These are phyloP conservation scores for Trifolium pratense DNA, from an alignment of 306 rosid species.

Conservation along the genomic window DNA sequence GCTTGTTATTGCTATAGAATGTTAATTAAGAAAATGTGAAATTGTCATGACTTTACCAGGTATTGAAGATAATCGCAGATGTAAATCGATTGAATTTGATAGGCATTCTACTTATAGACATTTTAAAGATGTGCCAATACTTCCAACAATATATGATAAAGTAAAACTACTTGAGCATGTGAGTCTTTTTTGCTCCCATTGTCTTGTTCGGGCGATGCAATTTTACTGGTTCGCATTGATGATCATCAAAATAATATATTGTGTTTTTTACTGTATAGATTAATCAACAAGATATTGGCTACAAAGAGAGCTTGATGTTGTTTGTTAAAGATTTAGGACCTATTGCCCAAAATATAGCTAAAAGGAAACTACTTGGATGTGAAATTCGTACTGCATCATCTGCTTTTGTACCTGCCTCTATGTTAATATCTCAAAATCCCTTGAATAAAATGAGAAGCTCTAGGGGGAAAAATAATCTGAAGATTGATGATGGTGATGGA, in stretches of 20 bases:
- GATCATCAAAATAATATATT: neutral
- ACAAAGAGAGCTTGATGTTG: constrained; percentile 64
- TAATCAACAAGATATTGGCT: constrained; percentile 50
- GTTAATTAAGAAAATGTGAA: neutral
- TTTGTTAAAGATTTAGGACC: constrained; percentile 65
- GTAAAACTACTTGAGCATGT: constrained; percentile 51
- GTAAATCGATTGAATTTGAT: constrained; percentile 42
- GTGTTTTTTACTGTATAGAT: constrained; percentile 42
- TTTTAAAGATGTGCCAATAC: constrained; percentile 41
- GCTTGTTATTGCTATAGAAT: neutral
- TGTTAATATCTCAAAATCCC: constrained; percentile 34
- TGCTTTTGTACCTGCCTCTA: constrained; percentile 2
- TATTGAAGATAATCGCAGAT: constrained; percentile 34
- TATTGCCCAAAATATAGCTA: constrained; percentile 52
- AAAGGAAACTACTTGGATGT: constrained; percentile 52
- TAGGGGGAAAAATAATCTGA: neutral
- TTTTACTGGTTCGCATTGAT: constrained; percentile 19
- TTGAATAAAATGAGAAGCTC: constrained; percentile 2
- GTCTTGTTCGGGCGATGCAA: neutral
- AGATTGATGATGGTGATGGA: constrained; percentile 28
- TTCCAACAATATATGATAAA: constrained; percentile 40
- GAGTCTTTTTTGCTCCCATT: constrained; percentile 28
- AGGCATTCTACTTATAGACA: constrained; percentile 46
- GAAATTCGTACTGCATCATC: constrained; percentile 42
- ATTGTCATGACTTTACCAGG: constrained; percentile 29